Evolutionary conservation across 306 rosid genomes (phyloP), one percentile per base, ranked within the genome.

Genomic region (Vicia faba): DNA sequence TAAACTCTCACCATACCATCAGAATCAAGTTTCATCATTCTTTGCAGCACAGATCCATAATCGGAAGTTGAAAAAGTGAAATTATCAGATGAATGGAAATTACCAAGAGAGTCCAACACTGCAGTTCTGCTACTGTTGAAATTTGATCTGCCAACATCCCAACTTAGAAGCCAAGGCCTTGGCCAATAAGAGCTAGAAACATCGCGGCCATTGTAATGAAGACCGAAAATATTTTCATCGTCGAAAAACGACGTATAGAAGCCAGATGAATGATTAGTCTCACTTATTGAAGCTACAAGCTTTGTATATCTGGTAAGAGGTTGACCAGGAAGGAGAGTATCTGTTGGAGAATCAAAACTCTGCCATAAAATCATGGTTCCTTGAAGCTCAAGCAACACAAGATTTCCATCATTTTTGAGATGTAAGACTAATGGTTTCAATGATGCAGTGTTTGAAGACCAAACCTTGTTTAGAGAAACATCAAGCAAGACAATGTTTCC

Each of bases 261-360:
- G 5, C 83, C 86, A 1, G 83, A 60, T 0, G 71, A 74, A 23
- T 54, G 13, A 31, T 72, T 80, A 41, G 3, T 61, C 15, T 19
- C 23, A 41, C 77, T 74, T 77, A 80, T 74, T 20, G 61, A 48
- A 2, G 87, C 72, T 20, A 84, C 73, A 15, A 84, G 82, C 7
- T 49, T 46, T 36, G 77, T 44, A 2, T n/a, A 15, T 31, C 79
- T 77, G 0, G 78, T 76, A 36, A 80, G 51, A 0, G 9, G 68
- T 16, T 84, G 88, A 5, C 38, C 57, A 9, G 88, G 88, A 66
- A 84, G 75, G 2, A 84, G 79, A 5, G 85, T 77, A 33, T 80
- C 78, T 0, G 76, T 78, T 0, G 86, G 86, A 13, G 25, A 49
- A 43, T 78, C 79, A 59, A 82, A 78, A 68, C 83, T 80, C 33